Evolutionary conservation across 2,329 filamentous ascomycete species (phyloP).

Genomic region (Fusarium sp.): DNA sequence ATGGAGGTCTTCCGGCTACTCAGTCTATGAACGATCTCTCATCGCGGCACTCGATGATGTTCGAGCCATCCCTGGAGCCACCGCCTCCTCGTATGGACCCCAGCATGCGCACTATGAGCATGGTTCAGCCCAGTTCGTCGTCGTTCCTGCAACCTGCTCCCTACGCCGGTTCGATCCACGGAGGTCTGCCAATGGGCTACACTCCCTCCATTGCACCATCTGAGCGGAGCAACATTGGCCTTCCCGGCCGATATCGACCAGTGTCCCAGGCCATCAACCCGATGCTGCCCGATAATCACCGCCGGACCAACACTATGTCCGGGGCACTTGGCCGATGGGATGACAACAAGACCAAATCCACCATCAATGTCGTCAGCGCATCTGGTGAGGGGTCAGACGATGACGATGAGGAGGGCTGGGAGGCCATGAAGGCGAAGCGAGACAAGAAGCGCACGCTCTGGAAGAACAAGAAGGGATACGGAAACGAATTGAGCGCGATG

Average conservation of each 20-base stretch:
- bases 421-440: slow-evolving; percentile 78
- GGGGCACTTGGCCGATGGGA: slow-evolving; percentile 52
- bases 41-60: slow-evolving; percentile 63
- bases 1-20: slow-evolving; percentile 50
- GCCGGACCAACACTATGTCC: slow-evolving; percentile 55
- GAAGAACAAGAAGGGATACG: slow-evolving; percentile 72
- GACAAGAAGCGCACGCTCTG: slow-evolving; percentile 78
- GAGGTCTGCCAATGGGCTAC: slow-evolving; percentile 72
- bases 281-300: slow-evolving; percentile 50
- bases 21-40: slow-evolving; percentile 63
- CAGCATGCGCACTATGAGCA: slow-evolving; percentile 82
- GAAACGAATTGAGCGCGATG: slow-evolving; percentile 64
- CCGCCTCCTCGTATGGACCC: slow-evolving; percentile 59
- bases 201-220: slow-evolving; percentile 94
- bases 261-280: slow-evolving; percentile 76
- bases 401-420: slow-evolving; percentile 79
- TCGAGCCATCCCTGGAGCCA: slow-evolving; percentile 63
- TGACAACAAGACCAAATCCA: slow-evolving; percentile 53
- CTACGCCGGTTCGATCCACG: slow-evolving; percentile 51
- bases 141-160: slow-evolving; percentile 68
- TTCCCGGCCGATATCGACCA: slow-evolving; percentile 91
- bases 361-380: slow-evolving; percentile 58
- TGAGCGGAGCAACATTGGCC: slow-evolving; percentile 93
- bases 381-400: slow-evolving; percentile 64
- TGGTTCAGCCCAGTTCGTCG: slow-evolving; percentile 79